phyloP scores from a whole-genome alignment of 805 yeast species.

The Wickerhamomyces silvicola region DNA sequence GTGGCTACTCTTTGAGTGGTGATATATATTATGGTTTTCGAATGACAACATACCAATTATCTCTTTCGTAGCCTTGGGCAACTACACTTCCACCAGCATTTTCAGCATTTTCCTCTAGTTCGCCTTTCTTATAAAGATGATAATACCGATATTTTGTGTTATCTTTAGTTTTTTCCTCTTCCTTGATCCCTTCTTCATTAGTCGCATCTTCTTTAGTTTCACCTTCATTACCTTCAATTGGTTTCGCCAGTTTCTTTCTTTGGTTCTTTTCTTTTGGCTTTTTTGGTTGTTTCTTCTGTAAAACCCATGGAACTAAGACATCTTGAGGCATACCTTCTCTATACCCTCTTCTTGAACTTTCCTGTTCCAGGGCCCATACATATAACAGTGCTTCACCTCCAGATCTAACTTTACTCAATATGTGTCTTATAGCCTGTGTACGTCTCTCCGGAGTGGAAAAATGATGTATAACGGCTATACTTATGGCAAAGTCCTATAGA shows the following conservation, averaged over 20 bases:
- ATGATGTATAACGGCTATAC: slow-evolving; percentile 95
- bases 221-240: slow-evolving; percentile 8
- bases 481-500: slow-evolving; percentile 76
- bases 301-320: slow-evolving; percentile 93
- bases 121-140: slow-evolving; percentile 82
- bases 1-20: too few species aligned
- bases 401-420: slow-evolving; percentile 47
- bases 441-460: slow-evolving; percentile 83
- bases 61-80: slow-evolving; percentile 80
- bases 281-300: slow-evolving; percentile 43
- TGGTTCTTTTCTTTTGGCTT: slow-evolving; percentile 24
- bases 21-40: slow-evolving; percentile 7
- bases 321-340: slow-evolving; percentile 90
- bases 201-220: slow-evolving; percentile 16
- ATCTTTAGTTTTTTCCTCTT: slow-evolving; percentile 23
- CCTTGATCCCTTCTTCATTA: slow-evolving; percentile 16
- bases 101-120: slow-evolving; percentile 62
- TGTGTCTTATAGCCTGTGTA: slow-evolving; percentile 63
- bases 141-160: slow-evolving; percentile 77
- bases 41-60: slow-evolving; percentile 84
- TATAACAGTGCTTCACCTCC: slow-evolving; percentile 76
- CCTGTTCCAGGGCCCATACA: slow-evolving; percentile 97
- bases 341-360: slow-evolving; percentile 81
- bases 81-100: slow-evolving; percentile 67
- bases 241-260: slow-evolving; percentile 17